These are phyloP conservation scores for Yamadazyma akitaensis DNA, from an alignment of 805 yeast genomes.

Conservation along the genomic window DNA sequence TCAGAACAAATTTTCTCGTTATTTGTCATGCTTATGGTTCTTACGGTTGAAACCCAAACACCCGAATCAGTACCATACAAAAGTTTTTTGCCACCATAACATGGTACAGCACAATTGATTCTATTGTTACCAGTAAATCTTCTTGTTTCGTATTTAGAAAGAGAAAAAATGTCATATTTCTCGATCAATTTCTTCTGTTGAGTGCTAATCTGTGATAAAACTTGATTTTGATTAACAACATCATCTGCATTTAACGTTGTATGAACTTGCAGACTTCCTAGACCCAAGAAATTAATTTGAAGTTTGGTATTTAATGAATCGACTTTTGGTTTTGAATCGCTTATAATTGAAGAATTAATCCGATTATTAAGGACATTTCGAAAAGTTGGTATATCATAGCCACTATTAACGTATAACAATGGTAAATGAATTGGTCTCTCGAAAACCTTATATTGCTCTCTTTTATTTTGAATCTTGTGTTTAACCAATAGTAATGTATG, in stretches of 20 bases:
- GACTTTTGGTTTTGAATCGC: constrained; percentile 29
- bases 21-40: constrained; percentile 49
- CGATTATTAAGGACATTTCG: constrained; percentile 37
- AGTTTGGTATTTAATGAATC: constrained; percentile 30
- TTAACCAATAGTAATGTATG: constrained; percentile 83
- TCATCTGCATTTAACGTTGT: constrained; percentile 52
- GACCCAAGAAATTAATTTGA: constrained; percentile 50
- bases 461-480: constrained; percentile 79
- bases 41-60: constrained; percentile 74
- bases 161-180: constrained; percentile 74
- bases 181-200: constrained; percentile 75
- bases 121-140: constrained; percentile 72
- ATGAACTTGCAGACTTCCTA: constrained; percentile 55
- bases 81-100: constrained; percentile 89
- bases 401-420: constrained; percentile 66
- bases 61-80: constrained; percentile 92
- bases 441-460: constrained; percentile 88
- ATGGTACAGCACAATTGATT: constrained; percentile 88
- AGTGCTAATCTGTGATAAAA: constrained; percentile 71
- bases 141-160: constrained; percentile 69
- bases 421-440: constrained; percentile 86
- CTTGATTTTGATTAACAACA: constrained; percentile 65
- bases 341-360: constrained; percentile 32
- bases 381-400: constrained; percentile 73
- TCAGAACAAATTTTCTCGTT: constrained; percentile 55